Conservation (phyloP, 2,329 filamentous ascomycete genomes). For the Cadophora gregata region DNA sequence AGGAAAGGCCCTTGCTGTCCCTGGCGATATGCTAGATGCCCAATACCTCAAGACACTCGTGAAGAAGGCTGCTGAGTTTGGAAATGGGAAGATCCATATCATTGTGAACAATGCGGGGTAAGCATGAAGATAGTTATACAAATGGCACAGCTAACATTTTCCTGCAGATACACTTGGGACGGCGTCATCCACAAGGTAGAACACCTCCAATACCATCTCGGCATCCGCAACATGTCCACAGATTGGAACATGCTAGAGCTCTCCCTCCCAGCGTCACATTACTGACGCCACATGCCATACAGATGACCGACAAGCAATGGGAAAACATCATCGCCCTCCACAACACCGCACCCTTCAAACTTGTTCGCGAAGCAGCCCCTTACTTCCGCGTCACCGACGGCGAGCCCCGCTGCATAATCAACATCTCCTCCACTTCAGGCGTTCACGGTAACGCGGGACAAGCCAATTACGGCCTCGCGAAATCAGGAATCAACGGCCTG, state of each 20-base stretch:
- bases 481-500: slow-evolving; percentile 81
- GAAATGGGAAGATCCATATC: slow-evolving; percentile 86
- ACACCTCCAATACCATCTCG: slow-evolving; percentile 27
- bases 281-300: slow-evolving; percentile 1
- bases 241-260: slow-evolving; percentile 25
- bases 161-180: slow-evolving; percentile 77
- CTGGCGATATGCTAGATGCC: slow-evolving; percentile 77
- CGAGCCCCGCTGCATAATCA: slow-evolving; percentile 79
- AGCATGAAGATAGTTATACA: not conserved
- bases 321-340: slow-evolving; percentile 85
- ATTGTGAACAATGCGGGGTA: slow-evolving; percentile 86
- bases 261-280: slow-evolving; percentile 17
- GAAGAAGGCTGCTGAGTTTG: slow-evolving; percentile 77
- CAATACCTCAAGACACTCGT: slow-evolving; percentile 76
- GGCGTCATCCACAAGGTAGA: slow-evolving; percentile 82
- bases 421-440: slow-evolving; percentile 82
- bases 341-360: slow-evolving; percentile 84
- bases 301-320: slow-evolving; percentile 90
- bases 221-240: slow-evolving; percentile 26
- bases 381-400: slow-evolving; percentile 89
- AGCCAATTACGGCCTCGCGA: slow-evolving; percentile 85
- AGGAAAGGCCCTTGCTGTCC: slow-evolving; percentile 74
- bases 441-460: slow-evolving; percentile 90
- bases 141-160: slow-evolving; percentile 12
- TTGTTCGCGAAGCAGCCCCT: slow-evolving; percentile 78